A percentile compares a stretch with the other conserved stretches of the same genome.
Conservation (phyloP, 202 grass and related monocot genomes). For the Carex sylvatica region DNA sequence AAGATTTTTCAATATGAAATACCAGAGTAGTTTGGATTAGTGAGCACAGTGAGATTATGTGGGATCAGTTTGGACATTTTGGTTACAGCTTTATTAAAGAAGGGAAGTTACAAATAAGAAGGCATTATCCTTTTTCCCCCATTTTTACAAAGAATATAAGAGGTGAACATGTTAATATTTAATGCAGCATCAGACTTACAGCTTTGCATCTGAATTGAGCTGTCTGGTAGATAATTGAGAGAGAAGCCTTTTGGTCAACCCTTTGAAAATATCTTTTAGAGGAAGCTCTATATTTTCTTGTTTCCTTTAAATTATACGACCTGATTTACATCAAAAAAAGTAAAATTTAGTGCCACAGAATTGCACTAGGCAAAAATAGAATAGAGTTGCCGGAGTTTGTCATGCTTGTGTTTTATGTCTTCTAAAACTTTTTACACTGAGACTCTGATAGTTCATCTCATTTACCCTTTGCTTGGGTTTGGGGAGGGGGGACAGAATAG, state of each 20-base stretch:
- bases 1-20: neutral
- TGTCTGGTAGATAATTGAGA: constrained; percentile 6
- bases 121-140: neutral
- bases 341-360: neutral
- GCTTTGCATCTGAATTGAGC: constrained; percentile 26
- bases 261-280: constrained; percentile 21
- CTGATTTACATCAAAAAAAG: constrained; percentile 19
- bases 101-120: neutral
- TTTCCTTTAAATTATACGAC: constrained; percentile 3
- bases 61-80: neutral
- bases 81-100: neutral
- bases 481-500: neutral
- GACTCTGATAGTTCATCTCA: neutral
- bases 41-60: neutral
- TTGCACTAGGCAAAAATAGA: neutral
- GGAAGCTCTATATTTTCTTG: constrained; percentile 18
- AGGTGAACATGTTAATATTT: neutral
- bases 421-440: neutral
- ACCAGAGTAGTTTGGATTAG: neutral
- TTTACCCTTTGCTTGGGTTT: neutral
- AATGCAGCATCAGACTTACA: constrained; percentile 4
- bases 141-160: neutral
- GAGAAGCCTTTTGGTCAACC: constrained; percentile 12
- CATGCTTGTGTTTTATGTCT: neutral
- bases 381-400: neutral